Base-by-base conservation (phyloP, 2,329 filamentous ascomycete species). In the Neofusicoccum sp. region DNA sequence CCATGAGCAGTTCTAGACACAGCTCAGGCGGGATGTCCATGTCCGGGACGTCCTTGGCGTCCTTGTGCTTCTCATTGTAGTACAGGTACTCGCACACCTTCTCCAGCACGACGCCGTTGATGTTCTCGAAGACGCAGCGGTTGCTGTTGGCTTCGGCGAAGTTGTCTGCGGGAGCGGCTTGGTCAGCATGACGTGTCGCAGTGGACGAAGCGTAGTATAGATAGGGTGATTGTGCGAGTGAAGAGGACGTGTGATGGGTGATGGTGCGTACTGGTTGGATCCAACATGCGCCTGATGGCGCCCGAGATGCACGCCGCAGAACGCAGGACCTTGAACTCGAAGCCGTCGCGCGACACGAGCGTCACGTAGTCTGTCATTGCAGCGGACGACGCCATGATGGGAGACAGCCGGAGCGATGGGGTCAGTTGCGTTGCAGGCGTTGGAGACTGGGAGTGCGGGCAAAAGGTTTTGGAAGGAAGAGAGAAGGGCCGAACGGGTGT, bases 31-130 rank as follows among this genome's bases (percentile, higher is more conserved):
- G 89, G 62, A 93, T 88, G 14, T 92, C 89, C 86, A 92, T 89
- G 69, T 93, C 90, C 4, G 88, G 86, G 20, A 92, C 89, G 67
- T 91, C 86, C 66, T 88, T 86, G 65, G 80, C 80, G 65, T 91
- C 83, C 56, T 83, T 82, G 75, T 90, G 83, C 69, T 87, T 88
- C 75, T 91, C 87, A 79, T 89, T 89, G 78, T 92, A 93, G 71
- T 91, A 89, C 64, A 92, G 87, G 76, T 93, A 93, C 75, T 93
- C 89, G 73, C 87, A 89, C 33, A 93, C 86, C 71, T 91, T 91
- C 73, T 93, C 89, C 2, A 93, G 84, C 5, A 92, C 84, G 58
- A 88, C 79, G 65, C 86, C 88, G 75, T 84, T 91, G 75, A 93
- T 89, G 68, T 90, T 89, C 60, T 85, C 82, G 65, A 93, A 87